phyloP scores from a whole-genome alignment of 176 grass and related monocot genomes.

The Chrysopogon serrulatus region DNA sequence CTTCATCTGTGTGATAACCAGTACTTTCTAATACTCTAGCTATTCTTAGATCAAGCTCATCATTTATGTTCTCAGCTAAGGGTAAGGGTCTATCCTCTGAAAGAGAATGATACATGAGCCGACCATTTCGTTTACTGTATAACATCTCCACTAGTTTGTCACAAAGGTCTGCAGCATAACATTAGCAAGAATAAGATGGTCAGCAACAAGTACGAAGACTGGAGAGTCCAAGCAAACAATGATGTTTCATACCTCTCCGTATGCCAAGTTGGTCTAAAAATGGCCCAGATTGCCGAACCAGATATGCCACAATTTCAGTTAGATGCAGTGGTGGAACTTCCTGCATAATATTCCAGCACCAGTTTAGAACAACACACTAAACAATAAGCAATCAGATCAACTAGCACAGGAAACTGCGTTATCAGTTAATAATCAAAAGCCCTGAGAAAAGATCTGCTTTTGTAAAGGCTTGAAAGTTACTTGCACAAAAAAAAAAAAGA shows the following conservation, averaged over 20 bases:
- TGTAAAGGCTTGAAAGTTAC: not conserved
- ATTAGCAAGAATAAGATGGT: not conserved
- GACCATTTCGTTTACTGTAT: constrained; percentile 53
- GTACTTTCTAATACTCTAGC: constrained; percentile 71
- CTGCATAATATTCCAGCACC: constrained; percentile 29
- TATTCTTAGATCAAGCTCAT: constrained; percentile 87
- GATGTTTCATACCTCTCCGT: constrained; percentile 47
- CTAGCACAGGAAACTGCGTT: not conserved
- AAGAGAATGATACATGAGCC: constrained; percentile 39
- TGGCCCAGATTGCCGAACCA: constrained; percentile 75
- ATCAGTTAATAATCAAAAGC: not conserved
- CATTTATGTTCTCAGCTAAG: constrained; percentile 41
- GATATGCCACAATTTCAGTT: constrained; percentile 68
- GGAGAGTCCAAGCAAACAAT: not conserved
- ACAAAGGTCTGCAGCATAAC: constrained; percentile 60
- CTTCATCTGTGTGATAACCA: constrained; percentile 59
- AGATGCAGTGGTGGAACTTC: constrained; percentile 66
- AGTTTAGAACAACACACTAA: constrained; percentile 10
- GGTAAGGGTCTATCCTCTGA: constrained; percentile 47
- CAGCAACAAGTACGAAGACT: not conserved
- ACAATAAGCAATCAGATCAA: constrained; percentile 18
- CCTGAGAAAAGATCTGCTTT: not conserved
- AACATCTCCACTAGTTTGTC: constrained; percentile 61
- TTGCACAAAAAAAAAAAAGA: not conserved
- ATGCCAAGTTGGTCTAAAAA: constrained; percentile 87